These are phyloP conservation scores for Dactylonectria estremocensis DNA, from an alignment of 2,329 filamentous ascomycete species.

Conservation along the genomic window DNA sequence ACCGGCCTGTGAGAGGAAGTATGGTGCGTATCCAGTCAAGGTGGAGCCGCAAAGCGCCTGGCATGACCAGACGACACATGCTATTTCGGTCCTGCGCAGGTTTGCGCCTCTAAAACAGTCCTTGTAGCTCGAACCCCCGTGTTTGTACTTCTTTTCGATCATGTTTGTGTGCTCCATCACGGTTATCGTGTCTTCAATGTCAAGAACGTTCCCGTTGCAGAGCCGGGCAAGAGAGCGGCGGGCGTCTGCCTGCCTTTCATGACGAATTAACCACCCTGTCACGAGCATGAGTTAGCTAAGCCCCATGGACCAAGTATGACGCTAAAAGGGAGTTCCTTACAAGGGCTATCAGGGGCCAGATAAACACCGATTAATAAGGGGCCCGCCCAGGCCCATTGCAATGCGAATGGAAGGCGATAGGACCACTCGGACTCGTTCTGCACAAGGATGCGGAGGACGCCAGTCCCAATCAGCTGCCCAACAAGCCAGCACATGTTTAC, in stretches of 20 bases:
- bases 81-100: conserved; percentile 61
- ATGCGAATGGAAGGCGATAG: conserved; percentile 54
- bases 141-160: background rate
- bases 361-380: conserved; percentile 53
- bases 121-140: background rate
- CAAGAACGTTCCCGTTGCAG: background rate
- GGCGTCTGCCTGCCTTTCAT: too few species aligned
- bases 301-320: too few species aligned
- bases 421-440: conserved; percentile 38
- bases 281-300: too few species aligned
- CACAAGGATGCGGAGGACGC: conserved; percentile 54
- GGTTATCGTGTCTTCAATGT: background rate
- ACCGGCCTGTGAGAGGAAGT: conserved; percentile 55
- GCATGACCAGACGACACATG: conserved; percentile 52
- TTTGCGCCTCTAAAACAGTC: conserved; percentile 65
- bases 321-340: too few species aligned
- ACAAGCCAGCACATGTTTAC: conserved; percentile 61
- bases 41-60: conserved; percentile 18
- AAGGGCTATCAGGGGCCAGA: too few species aligned
- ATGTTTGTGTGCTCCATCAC: conserved; percentile 7
- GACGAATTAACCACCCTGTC: too few species aligned
- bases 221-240: too few species aligned
- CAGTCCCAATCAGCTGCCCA: conserved; percentile 57
- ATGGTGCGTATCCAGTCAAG: conserved; percentile 38
- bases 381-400: conserved; percentile 60